Evolutionary conservation across 2,329 filamentous ascomycete species (phyloP).

Genomic region (Monosporascus cannonballus): DNA sequence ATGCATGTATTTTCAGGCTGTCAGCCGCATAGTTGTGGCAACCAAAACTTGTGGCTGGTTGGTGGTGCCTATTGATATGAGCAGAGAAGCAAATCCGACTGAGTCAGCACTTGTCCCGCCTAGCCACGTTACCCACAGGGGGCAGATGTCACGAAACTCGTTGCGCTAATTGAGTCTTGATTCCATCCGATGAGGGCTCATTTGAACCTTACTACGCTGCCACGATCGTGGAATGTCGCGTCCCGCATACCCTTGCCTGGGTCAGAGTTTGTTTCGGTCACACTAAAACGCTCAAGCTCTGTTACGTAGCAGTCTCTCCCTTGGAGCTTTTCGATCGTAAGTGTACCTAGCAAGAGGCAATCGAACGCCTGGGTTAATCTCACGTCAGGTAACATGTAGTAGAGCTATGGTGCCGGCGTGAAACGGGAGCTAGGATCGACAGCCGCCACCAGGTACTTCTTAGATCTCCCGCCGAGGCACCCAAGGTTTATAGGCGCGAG

Average conservation of each 20-base stretch:
- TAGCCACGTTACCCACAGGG: background rate
- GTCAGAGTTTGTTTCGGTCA: background rate
- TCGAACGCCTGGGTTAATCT: background rate
- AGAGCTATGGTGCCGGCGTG: background rate
- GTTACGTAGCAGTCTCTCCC: background rate
- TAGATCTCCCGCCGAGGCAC: background rate
- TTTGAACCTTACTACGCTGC: background rate
- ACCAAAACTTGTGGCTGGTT: background rate
- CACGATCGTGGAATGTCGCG: background rate
- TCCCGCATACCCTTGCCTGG: background rate
- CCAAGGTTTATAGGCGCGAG: background rate
- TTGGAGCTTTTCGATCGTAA: background rate
- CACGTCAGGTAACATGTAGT: background rate
- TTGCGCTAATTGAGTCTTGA: background rate
- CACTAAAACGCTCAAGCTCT: background rate
- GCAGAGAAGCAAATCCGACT: background rate
- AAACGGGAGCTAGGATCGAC: background rate
- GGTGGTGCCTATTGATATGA: background rate
- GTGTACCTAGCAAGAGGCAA: background rate
- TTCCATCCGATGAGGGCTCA: background rate
- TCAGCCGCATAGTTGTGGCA: background rate
- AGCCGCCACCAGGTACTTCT: background rate
- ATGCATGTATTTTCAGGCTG: background rate
- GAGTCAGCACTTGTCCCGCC: background rate
- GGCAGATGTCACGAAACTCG: background rate